Evolutionary conservation across 1,284 basidiomycete species (phyloP).

Genomic region (Pseudozyma thailandica): DNA sequence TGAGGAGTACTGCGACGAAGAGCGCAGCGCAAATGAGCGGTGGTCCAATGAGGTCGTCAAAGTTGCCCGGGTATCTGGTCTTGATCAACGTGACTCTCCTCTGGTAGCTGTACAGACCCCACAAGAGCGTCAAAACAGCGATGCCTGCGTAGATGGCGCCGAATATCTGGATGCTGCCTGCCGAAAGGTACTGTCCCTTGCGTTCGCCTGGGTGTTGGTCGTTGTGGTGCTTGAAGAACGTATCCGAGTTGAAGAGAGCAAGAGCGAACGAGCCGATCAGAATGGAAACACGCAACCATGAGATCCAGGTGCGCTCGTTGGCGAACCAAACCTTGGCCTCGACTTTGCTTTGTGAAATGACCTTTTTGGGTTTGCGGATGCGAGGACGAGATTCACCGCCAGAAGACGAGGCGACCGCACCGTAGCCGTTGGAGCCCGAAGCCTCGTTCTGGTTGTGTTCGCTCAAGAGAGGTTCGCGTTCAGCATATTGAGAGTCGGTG

Average conservation of each 20-base stretch:
- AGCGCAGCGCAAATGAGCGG: constrained; percentile 63
- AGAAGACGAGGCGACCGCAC: constrained; percentile 31
- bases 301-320: constrained; percentile 77
- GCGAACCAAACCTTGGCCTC: constrained; percentile 68
- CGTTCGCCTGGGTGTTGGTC: constrained; percentile 28
- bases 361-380: constrained; percentile 71
- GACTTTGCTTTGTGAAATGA: constrained; percentile 61
- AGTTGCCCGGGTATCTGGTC: constrained; percentile 86
- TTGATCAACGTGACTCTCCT: constrained; percentile 90
- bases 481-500: constrained; percentile 44
- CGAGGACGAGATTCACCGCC: constrained; percentile 18
- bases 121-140: constrained; percentile 71
- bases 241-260: constrained; percentile 86
- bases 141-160: constrained; percentile 86
- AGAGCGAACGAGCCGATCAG: constrained; percentile 86
- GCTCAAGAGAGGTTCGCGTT: constrained; percentile 51
- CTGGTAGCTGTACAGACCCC: constrained; percentile 89
- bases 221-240: constrained; percentile 60
- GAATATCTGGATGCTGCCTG: constrained; percentile 77
- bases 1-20: constrained; percentile 64
- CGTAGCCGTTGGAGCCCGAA: constrained; percentile 29
- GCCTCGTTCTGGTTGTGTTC: constrained; percentile 7
- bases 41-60: constrained; percentile 70
- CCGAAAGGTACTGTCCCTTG: constrained; percentile 30
- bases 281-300: constrained; percentile 87